Percentiles rank a stretch among this genome's conserved stretches.
Conservation (phyloP, 495 filamentous ascomycete genomes). For the Annulohypoxylon bovei region DNA sequence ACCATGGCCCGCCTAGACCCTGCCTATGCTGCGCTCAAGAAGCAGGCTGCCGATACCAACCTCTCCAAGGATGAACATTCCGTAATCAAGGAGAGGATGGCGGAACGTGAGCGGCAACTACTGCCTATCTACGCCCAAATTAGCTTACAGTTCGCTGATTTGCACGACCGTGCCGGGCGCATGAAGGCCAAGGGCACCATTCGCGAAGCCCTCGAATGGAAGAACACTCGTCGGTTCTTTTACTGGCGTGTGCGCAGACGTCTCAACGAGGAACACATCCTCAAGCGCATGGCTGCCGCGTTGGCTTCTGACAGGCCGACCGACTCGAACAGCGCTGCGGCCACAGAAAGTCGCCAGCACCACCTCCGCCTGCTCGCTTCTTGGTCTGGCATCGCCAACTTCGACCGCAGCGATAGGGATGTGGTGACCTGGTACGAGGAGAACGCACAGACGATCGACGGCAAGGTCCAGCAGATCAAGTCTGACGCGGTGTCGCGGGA, state of each 20-base stretch:
- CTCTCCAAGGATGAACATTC: constrained; percentile 77
- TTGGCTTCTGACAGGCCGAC: constrained; percentile 46
- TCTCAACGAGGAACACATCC: constrained; percentile 94
- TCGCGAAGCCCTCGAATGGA: constrained; percentile 83
- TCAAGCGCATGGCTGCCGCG: constrained; percentile 82
- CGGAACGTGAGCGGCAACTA: constrained; percentile 84
- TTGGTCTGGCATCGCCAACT: constrained; percentile 78
- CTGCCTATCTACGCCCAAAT: constrained; percentile 94
- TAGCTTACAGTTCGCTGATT: constrained; percentile 92
- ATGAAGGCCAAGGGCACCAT: constrained; percentile 98
- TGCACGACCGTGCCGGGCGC: constrained; percentile 95
- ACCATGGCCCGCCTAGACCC: constrained; percentile 96
- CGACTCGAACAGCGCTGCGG: constrained; percentile 53
- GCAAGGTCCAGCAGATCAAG: constrained; percentile 82
- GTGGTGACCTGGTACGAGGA: constrained; percentile 98
- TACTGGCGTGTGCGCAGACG: constrained; percentile 99
- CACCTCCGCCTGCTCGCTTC: constrained; percentile 76
- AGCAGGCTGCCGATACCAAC: constrained; percentile 71
- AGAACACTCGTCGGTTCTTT: constrained; percentile 95
- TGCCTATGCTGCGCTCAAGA: constrained; percentile 82
- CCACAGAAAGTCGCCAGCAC: constrained; percentile 62
- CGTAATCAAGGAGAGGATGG: constrained; percentile 86
- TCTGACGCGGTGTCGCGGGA: constrained; percentile 79
- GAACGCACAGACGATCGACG: constrained; percentile 80
- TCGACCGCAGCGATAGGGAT: constrained; percentile 78